Evolutionary conservation across 2,329 filamentous ascomycete genomes (phyloP).

Genomic region (Exophiala lecanii-corni): DNA sequence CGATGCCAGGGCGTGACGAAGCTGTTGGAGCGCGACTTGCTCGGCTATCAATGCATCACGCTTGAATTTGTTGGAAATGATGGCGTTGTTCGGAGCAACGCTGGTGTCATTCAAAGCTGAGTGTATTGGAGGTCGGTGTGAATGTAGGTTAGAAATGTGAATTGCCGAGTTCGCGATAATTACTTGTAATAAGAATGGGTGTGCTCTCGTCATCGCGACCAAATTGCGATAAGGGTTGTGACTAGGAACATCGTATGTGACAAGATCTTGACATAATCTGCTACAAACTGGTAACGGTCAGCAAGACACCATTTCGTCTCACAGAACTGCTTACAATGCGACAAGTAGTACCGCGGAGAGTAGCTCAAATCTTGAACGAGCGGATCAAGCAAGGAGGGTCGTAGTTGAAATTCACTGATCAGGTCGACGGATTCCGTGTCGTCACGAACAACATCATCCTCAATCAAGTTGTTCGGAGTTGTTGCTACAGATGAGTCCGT

Average conservation of each 20-base stretch:
- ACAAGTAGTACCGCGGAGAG: not conserved
- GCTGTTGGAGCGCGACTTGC: not conserved
- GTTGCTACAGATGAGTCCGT: not conserved
- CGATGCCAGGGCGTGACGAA: not conserved
- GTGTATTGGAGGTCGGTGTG: not conserved
- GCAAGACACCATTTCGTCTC: no score
- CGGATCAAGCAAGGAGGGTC: not conserved
- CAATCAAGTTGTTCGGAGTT: not conserved
- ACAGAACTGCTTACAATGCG: not conserved
- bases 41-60: not conserved
- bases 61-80: not conserved
- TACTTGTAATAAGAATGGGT: not conserved
- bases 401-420: not conserved
- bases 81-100: not conserved
- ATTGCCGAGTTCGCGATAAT: slow-evolving; percentile 2
- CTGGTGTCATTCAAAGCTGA: not conserved
- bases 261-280: not conserved
- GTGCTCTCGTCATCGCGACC: not conserved
- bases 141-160: slow-evolving; percentile 1
- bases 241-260: slow-evolving; percentile 1
- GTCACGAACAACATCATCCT: not conserved
- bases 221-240: slow-evolving; percentile 2
- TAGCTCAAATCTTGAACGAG: not conserved
- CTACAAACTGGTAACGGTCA: not conserved
- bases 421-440: not conserved